Percentiles rank a stretch among this genome's conserved stretches.
These are phyloP conservation scores for Cymodocea nodosa DNA, from an alignment of 116 monocot species.

Conservation along the genomic window DNA sequence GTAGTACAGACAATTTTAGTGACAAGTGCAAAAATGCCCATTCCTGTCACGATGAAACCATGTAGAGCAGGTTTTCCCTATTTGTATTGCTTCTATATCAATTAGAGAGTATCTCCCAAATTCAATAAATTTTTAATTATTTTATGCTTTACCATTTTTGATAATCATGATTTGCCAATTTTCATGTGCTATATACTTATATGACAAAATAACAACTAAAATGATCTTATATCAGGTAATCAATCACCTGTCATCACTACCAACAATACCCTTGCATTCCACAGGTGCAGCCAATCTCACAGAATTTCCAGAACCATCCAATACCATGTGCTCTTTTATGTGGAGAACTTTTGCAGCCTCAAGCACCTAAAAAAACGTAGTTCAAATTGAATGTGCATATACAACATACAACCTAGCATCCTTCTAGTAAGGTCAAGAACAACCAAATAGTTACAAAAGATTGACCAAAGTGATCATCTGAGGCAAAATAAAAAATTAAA, in stretches of 20 bases:
- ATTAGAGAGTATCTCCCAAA: background rate
- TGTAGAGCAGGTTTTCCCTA: too few species aligned
- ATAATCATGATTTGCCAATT: background rate
- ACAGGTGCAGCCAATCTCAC: constrained; percentile 92
- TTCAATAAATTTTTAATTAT: background rate
- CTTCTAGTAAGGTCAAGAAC: too few species aligned
- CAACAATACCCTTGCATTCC: constrained; percentile 98
- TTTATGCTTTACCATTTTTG: too few species aligned
- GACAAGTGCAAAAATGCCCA: too few species aligned
- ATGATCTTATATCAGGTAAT: background rate
- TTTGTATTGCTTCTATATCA: background rate
- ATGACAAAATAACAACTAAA: too few species aligned
- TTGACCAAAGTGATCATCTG: too few species aligned
- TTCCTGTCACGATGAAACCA: too few species aligned
- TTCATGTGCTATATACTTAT: background rate
- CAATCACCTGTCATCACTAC: constrained; percentile 93
- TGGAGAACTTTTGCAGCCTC: constrained; percentile 83
- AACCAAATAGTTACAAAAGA: too few species aligned
- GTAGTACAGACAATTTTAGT: too few species aligned
- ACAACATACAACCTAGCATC: too few species aligned
- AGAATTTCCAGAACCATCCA: constrained; percentile 85
- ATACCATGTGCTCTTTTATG: constrained; percentile 74
- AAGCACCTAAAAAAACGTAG: constrained; percentile 34
- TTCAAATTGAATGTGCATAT: too few species aligned
- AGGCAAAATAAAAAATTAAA: too few species aligned